Evolutionary conservation across 2,329 filamentous ascomycete species (phyloP).

Genomic region (Graphilbum sp.): DNA sequence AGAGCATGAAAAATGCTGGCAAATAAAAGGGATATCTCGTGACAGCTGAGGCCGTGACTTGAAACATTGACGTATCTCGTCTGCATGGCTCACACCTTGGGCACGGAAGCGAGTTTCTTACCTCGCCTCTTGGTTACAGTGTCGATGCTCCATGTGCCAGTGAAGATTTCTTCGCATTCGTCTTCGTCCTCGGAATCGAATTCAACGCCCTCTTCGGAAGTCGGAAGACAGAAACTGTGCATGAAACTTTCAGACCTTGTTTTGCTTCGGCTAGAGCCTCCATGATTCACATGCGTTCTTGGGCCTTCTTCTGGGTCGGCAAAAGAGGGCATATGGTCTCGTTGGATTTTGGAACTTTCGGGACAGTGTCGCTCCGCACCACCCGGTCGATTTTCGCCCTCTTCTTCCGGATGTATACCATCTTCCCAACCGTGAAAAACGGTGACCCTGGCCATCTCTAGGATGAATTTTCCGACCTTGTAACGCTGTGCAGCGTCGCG

Average conservation of each 20-base stretch:
- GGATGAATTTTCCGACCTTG: constrained; percentile 53
- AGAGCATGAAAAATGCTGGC: no score
- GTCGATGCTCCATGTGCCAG: constrained; percentile 42
- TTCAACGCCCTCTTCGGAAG: constrained; percentile 17
- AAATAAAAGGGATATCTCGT: no score
- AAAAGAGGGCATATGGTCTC: no score
- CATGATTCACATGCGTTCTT: no score
- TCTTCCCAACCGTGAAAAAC: constrained; percentile 37
- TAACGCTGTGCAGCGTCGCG: constrained; percentile 43
- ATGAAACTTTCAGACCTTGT: no score
- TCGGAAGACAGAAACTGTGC: no score
- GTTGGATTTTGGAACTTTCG: no score
- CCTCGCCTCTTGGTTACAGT: constrained; percentile 29
- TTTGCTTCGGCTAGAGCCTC: no score
- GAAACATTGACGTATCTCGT: no score
- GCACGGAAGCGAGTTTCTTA: constrained; percentile 15
- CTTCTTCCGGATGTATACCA: constrained; percentile 8
- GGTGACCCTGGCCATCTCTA: constrained; percentile 43
- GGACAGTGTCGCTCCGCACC: no score
- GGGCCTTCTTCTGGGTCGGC: no score
- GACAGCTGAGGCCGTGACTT: no score
- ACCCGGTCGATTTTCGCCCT: background rate
- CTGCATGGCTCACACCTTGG: constrained; percentile 1
- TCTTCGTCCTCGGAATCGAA: constrained; percentile 51
- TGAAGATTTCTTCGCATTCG: constrained; percentile 50